These are phyloP conservation scores for Parascedosporium putredinis DNA, from an alignment of 2,329 filamentous ascomycete species.

Conservation along the genomic window DNA sequence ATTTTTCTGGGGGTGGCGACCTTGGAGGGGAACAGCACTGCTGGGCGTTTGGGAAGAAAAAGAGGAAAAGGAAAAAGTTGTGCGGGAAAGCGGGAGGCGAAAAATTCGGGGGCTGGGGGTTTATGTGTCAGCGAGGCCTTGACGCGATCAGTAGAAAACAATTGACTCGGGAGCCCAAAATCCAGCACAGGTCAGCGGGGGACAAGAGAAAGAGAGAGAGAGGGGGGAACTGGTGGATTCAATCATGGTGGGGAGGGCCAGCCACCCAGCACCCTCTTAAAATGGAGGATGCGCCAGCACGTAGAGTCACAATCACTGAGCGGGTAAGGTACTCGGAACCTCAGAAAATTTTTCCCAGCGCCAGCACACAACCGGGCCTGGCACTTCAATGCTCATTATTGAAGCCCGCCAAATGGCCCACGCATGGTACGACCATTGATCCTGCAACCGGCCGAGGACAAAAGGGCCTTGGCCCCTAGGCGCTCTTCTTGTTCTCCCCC, in stretches of 20 bases:
- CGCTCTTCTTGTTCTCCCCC: too few species aligned
- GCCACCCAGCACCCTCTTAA: not conserved
- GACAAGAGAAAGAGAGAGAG: conserved; percentile 8
- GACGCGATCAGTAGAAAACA: conserved; percentile 9
- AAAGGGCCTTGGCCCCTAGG: too few species aligned
- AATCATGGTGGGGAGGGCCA: not conserved
- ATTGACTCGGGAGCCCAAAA: conserved; percentile 3
- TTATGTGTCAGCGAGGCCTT: conserved; percentile 1
- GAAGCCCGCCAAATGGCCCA: too few species aligned
- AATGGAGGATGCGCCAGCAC: not conserved
- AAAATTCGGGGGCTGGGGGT: conserved; percentile 15
- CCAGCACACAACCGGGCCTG: too few species aligned
- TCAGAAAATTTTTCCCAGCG: too few species aligned
- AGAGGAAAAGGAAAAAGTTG: conserved; percentile 11
- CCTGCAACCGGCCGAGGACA: not conserved
- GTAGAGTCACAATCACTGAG: conserved; percentile 2
- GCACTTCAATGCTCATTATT: too few species aligned
- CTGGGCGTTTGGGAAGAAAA: too few species aligned
- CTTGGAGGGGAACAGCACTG: conserved; percentile 15
- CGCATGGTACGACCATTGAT: too few species aligned
- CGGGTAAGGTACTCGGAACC: not conserved
- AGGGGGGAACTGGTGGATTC: not conserved
- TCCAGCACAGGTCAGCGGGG: conserved; percentile 5
- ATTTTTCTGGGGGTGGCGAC: conserved; percentile 9
- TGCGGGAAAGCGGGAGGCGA: conserved; percentile 8